These are phyloP conservation scores for Lipomyces spencermartinsiae DNA, from an alignment of 805 yeast species.

Conservation along the genomic window DNA sequence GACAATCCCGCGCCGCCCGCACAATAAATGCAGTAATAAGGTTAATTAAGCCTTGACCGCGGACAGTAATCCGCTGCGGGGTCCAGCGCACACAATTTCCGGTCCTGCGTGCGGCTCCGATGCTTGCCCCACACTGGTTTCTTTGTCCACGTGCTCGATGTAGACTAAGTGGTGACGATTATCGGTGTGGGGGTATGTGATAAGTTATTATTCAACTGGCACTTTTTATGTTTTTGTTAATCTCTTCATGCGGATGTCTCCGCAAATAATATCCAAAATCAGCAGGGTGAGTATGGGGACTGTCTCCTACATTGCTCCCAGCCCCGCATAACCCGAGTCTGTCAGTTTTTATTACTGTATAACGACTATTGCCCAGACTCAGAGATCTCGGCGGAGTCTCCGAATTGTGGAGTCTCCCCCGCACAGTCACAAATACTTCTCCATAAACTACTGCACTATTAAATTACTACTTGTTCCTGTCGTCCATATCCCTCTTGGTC, in stretches of 20 bases:
- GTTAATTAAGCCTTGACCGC: background rate
- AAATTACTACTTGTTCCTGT: background rate
- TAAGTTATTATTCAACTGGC: background rate
- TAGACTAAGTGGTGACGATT: background rate
- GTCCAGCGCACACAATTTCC: background rate
- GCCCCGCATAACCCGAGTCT: conserved; percentile 5
- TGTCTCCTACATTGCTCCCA: background rate
- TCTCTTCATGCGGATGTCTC: background rate
- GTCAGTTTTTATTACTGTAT: conserved; percentile 1
- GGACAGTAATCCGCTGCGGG: background rate
- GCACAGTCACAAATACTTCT: background rate
- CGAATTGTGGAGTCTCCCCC: background rate
- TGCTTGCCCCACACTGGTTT: background rate
- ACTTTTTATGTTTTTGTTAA: background rate
- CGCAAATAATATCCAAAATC: conserved; percentile 6
- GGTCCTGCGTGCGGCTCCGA: background rate
- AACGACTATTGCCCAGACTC: background rate
- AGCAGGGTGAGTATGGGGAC: background rate
- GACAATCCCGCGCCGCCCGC: no score
- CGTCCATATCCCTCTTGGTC: no score
- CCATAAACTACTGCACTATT: background rate
- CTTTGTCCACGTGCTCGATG: background rate
- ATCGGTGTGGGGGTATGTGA: background rate
- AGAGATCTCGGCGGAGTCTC: background rate
- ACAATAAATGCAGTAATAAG: background rate